These are phyloP conservation scores for Chlamydomonas sp. DNA, from an alignment of 139 green algal species.

Conservation along the genomic window DNA sequence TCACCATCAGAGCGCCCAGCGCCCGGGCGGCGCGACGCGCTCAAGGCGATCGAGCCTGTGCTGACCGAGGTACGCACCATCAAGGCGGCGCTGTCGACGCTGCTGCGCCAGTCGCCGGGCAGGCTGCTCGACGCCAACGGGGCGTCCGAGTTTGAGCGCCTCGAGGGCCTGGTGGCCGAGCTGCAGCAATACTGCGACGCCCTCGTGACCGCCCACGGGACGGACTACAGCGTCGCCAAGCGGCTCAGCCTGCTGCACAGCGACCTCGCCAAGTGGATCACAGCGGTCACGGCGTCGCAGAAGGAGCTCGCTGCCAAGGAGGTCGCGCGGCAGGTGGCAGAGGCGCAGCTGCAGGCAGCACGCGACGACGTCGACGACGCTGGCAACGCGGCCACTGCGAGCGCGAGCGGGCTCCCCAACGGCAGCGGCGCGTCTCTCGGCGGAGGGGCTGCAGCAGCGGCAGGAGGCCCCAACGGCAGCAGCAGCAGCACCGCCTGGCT, in stretches of 20 bases:
- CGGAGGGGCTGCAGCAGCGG: background rate
- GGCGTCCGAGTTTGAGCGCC: too few species aligned
- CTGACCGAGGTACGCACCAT: constrained; percentile 2
- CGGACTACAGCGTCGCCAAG: constrained; percentile 11
- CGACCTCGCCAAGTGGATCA: constrained; percentile 8
- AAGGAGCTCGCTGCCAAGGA: too few species aligned
- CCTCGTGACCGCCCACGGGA: background rate
- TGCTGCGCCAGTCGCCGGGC: too few species aligned
- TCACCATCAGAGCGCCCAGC: too few species aligned
- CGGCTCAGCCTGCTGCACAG: constrained; percentile 5
- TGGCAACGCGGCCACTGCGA: too few species aligned
- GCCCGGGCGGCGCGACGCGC: background rate
- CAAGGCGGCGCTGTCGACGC: constrained; percentile 1
- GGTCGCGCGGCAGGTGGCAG: too few species aligned
- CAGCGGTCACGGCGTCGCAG: background rate
- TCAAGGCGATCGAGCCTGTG: constrained; percentile 8
- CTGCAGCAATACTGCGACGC: background rate
- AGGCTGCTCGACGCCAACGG: too few species aligned
- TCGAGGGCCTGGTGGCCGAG: constrained; percentile 1
- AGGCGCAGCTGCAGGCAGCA: too few species aligned
- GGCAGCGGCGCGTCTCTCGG: too few species aligned
- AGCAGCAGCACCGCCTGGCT: background rate
- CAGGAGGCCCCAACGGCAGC: background rate
- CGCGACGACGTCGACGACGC: too few species aligned
- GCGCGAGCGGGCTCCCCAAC: too few species aligned